Evolutionary conservation across 1,284 basidiomycete species (phyloP), one percentile per base, ranked within the genome.

Genomic region (Rhodotorula sp.): DNA sequence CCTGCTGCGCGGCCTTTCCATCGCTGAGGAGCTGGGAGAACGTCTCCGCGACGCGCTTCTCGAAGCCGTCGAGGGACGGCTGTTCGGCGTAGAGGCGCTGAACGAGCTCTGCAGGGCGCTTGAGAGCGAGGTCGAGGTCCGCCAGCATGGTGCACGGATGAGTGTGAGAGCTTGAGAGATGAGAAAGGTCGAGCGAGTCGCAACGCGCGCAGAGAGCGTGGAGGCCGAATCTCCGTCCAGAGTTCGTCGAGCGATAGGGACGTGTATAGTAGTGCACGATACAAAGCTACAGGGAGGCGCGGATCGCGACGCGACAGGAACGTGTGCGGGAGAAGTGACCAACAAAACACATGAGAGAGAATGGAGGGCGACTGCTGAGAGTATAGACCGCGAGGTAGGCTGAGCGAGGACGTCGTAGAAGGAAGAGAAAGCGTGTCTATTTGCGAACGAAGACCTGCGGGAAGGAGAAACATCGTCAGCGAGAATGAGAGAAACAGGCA

Each of bases 111-210:
- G 53, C 34, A 13, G 71, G 71, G 7, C 31, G 34, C 28, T 61
- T 68, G 20, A 73, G 59, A 2, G 71, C 71, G 11, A 67, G 59
- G 22, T 70, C 56, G 46, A 73, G 69, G 48, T 73, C 71, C 15
- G 71, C 71, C 11, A 73, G 51, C 71, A 73, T 73, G 40, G 31
- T 53, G 9, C 8, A 7, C 30, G 47, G 30, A 44, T 15, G 24
- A 30, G 16, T 24, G 57, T 24, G 13, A 13, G 28, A 9, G 44
- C 28, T 16, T 30, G 16, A 28, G 44, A 28, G 57, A 47, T 28
- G 44, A 44, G 59, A 37, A 40, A 51, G n/a, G 20, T 2, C n/a
- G 57, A 18, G 44, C 20, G 37, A 20, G n/a, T 10, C 22, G n/a
- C 15, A 10, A 50, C 48, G 48, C 48, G 48, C 11, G 48, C 48